Base-by-base conservation (phyloP, 2,329 filamentous ascomycete species). In the Ophiostoma triangulosporum region DNA sequence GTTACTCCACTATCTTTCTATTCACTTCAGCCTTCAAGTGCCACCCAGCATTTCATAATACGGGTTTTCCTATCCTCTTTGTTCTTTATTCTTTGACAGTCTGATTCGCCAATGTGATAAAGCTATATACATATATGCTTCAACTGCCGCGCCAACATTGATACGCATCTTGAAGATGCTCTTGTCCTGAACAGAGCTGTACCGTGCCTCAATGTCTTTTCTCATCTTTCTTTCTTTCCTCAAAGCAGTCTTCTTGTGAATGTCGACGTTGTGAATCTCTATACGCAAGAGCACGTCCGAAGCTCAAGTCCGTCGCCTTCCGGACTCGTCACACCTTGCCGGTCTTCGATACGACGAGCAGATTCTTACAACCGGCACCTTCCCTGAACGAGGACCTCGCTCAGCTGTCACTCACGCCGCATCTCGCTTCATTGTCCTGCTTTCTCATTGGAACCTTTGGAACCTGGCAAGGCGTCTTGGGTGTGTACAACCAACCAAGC, bases 401-500 rank as follows among this genome's bases (percentile, higher is more conserved):
- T 49, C 51, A 56, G 51, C 54, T 56, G 54, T 53, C 54, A 56
- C 35, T 15, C 51, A 50, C 52, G 48, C 55, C 15, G 48, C 48
- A 50, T 52, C 53, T 57, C 53, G 53, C 49, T 52, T 54, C 52
- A 17, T 52, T 32, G 31, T 40, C 38, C 51, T 57, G 51, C 51
- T 54, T 51, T 50, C 48, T 52, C 33, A 24, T 50, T 33, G 45
- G 51, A 48, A 24, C 52, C 45, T 26, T 50, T 33, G 45, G 51
- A 48, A 24, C 52, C 45, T 48, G 46, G 45, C 50, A 51, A 38
- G 48, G 54, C 53, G 51, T 51, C 53, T 50, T 50, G 54, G 43
- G 48, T 55, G 51, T 55, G 57, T 58, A 31, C 51, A 9, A 54
- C 51, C 55, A 50, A 36, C 32, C 38, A 50, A 50, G 40, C n/a